A percentile compares a stretch with the other conserved stretches of the same genome.
phyloP scores from a whole-genome alignment of 345 rosid species.

The Citrus hindsii region DNA sequence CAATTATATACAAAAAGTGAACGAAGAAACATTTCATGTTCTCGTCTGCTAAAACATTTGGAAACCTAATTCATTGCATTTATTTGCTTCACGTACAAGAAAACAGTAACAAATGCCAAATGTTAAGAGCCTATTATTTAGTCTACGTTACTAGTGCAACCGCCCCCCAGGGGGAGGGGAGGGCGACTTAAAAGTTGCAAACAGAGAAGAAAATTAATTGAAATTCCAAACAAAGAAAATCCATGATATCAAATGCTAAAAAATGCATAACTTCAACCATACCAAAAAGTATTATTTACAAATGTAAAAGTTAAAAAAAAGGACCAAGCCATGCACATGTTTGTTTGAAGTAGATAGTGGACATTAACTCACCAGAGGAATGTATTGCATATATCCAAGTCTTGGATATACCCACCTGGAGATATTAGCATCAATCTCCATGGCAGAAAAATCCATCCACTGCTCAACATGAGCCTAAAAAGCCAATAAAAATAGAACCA shows the following conservation, averaged over 20 bases:
- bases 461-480: conserved; percentile 81
- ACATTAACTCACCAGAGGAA: conserved; percentile 65
- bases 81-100: not conserved
- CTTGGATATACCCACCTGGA: conserved; percentile 57
- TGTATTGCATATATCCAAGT: conserved; percentile 46
- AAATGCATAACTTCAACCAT: too few relatives aligned
- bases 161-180: too few relatives aligned
- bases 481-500: not conserved
- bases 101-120: not conserved
- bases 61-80: not conserved
- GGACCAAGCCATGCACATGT: not conserved
- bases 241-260: not conserved
- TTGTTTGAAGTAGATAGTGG: not conserved
- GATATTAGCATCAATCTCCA: conserved; percentile 76
- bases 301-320: not conserved
- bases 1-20: not conserved
- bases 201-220: not conserved
- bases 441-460: conserved; percentile 83
- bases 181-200: not conserved
- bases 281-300: not conserved
- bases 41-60: not conserved
- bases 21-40: not conserved
- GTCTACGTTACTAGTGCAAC: not conserved
- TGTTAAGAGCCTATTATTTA: not conserved
- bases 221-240: not conserved